Conservation (phyloP, 192 early-diverging fungal species). For the Rhizophagus prolifer region DNA sequence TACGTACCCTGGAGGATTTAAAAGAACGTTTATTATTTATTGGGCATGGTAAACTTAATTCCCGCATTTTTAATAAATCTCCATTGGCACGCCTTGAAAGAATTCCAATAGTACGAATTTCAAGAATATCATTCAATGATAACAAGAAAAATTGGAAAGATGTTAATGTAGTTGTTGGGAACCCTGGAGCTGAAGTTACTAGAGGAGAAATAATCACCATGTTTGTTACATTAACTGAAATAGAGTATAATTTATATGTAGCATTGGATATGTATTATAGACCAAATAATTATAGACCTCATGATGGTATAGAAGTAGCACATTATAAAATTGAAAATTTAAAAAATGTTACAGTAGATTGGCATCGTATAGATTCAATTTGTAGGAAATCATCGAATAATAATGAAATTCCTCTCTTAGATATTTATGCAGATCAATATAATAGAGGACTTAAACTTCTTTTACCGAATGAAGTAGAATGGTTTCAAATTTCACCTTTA, state of each 20-base stretch:
- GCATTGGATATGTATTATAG: background rate
- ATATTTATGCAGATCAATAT: background rate
- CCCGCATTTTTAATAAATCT: background rate
- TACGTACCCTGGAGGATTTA: background rate
- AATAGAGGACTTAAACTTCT: background rate
- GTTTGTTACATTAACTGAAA: background rate
- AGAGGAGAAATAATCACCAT: background rate
- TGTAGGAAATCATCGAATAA: background rate
- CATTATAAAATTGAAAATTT: background rate
- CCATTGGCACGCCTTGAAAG: background rate
- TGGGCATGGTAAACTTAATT: background rate
- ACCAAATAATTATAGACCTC: background rate
- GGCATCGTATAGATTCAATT: background rate
- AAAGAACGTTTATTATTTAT: background rate
- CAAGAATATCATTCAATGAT: background rate
- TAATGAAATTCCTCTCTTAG: background rate
- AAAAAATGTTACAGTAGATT: background rate
- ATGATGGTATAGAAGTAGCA: background rate
- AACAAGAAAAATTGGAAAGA: background rate
- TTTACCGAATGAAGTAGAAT: background rate
- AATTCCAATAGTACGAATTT: background rate
- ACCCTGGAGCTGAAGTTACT: background rate
- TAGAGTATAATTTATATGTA: background rate
- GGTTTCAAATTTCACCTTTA: background rate
- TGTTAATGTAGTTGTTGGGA: background rate